A percentile compares a stretch with the other conserved stretches of the same genome.
Evolutionary conservation across 805 yeast species (phyloP).

Genomic region (Saccharomycopsis selenospora): DNA sequence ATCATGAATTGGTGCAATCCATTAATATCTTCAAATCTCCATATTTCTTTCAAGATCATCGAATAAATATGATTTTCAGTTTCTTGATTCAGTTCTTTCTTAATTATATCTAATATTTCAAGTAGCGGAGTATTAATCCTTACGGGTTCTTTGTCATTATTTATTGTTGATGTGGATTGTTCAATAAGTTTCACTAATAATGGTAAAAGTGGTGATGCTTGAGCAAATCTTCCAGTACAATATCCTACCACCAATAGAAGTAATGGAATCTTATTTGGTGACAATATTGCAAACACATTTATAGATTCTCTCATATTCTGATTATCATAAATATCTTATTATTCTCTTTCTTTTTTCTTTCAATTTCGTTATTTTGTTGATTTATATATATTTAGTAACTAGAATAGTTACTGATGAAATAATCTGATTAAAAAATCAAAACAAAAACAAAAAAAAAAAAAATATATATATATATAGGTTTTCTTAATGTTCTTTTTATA

Average conservation of each 20-base stretch:
- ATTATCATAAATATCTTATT: no score
- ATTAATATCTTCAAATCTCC: slow-evolving; percentile 46
- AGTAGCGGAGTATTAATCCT: slow-evolving; percentile 31
- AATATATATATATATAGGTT: no score
- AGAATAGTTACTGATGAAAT: no score
- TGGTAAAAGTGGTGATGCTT: slow-evolving; percentile 32
- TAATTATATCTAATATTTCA: slow-evolving; percentile 27
- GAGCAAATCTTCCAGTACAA: slow-evolving; percentile 36
- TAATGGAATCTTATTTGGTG: slow-evolving; percentile 50
- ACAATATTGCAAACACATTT: slow-evolving; percentile 34
- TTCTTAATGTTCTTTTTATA: no score
- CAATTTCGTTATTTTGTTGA: no score
- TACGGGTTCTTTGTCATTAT: slow-evolving; percentile 21
- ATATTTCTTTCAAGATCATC: slow-evolving; percentile 32
- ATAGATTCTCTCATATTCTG: not conserved
- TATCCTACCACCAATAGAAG: slow-evolving; percentile 42
- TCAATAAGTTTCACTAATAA: slow-evolving; percentile 39
- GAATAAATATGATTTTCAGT: slow-evolving; percentile 20
- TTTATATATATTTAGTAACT: no score
- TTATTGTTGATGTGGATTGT: slow-evolving; percentile 27
- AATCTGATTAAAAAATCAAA: no score
- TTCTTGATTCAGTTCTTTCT: slow-evolving; percentile 17
- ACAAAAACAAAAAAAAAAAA: no score
- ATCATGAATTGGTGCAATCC: slow-evolving; percentile 35
- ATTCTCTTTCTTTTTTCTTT: no score